Evolutionary conservation across 2,329 filamentous ascomycete genomes (phyloP).

Genomic region (Aspergillus hiratsukae): DNA sequence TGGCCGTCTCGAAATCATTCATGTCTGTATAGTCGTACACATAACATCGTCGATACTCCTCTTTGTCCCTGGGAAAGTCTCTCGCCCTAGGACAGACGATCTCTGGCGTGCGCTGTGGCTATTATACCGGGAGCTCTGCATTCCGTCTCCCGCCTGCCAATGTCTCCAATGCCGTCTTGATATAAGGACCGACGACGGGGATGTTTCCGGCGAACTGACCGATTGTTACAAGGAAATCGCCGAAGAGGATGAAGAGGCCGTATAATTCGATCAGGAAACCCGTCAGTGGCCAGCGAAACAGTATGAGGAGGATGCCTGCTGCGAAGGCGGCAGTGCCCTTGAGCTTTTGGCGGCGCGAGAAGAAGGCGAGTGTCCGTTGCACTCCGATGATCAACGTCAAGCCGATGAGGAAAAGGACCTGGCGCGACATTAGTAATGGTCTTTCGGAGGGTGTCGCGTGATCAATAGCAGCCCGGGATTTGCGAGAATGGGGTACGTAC

Average conservation of each 20-base stretch:
- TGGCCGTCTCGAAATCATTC: neutral
- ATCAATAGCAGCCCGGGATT: conserved; percentile 8
- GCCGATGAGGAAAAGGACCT: conserved; percentile 98
- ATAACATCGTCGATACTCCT: conserved; percentile 1
- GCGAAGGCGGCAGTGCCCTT: conserved; percentile 89
- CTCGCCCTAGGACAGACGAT: neutral
- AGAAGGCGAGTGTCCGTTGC: conserved; percentile 88
- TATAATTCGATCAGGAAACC: conserved; percentile 90
- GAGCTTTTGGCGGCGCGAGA: conserved; percentile 86
- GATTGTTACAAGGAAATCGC: conserved; percentile 92
- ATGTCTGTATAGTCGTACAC: conserved; percentile 7
- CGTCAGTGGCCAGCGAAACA: conserved; percentile 84
- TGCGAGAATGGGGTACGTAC: conserved; percentile 44
- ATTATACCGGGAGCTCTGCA: conserved; percentile 56
- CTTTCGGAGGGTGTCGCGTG: conserved; percentile 2
- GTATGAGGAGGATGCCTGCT: conserved; percentile 74
- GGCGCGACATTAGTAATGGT: conserved; percentile 9
- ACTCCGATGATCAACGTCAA: conserved; percentile 93
- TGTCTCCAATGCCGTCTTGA: conserved; percentile 69
- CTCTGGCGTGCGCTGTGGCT: neutral
- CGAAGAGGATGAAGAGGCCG: conserved; percentile 88
- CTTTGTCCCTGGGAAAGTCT: neutral
- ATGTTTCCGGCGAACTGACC: conserved; percentile 79
- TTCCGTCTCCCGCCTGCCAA: conserved; percentile 66
- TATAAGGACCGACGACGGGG: conserved; percentile 81